Conservation (phyloP, 2,329 filamentous ascomycete genomes). For the Sclerotinia trifoliorum region DNA sequence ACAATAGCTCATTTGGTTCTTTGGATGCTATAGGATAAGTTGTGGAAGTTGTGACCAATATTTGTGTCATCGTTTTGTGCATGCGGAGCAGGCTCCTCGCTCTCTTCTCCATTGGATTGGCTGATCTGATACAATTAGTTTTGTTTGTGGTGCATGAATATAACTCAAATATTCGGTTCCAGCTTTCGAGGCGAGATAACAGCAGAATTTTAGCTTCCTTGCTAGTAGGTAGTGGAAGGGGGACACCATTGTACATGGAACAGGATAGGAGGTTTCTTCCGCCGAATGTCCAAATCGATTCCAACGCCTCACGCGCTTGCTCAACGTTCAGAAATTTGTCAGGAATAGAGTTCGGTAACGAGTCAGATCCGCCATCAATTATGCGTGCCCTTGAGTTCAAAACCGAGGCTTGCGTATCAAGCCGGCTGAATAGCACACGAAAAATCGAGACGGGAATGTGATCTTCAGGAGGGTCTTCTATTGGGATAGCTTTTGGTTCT, state of each 20-base stretch:
- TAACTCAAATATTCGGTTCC: slow-evolving; percentile 12
- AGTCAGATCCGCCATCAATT: slow-evolving; percentile 6
- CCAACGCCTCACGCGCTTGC: slow-evolving; percentile 18
- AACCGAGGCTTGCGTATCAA: slow-evolving; percentile 25
- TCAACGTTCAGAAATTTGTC: not conserved
- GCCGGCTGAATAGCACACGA: slow-evolving; percentile 25
- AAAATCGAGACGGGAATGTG: slow-evolving; percentile 24
- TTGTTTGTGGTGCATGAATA: not conserved
- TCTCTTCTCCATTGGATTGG: not conserved
- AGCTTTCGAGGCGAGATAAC: not conserved
- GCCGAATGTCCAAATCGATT: slow-evolving; percentile 17
- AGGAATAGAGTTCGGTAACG: not conserved
- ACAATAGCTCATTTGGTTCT: slow-evolving; percentile 17
- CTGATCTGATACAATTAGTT: not conserved
- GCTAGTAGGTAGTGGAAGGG: slow-evolving; percentile 2
- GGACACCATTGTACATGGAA: slow-evolving; percentile 19
- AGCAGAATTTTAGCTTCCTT: not conserved
- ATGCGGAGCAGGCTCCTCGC: slow-evolving; percentile 9
- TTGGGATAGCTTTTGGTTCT: not conserved
- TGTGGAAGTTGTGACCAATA: slow-evolving; percentile 17
- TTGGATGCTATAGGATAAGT: not conserved
- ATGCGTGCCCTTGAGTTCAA: slow-evolving; percentile 11
- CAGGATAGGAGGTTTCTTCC: slow-evolving; percentile 16
- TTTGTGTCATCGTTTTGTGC: slow-evolving; percentile 8
- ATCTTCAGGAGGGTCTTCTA: not conserved